Evolutionary conservation across 164 flowering plant genomes (phyloP).

Genomic region (Warburgia ugandensis): DNA sequence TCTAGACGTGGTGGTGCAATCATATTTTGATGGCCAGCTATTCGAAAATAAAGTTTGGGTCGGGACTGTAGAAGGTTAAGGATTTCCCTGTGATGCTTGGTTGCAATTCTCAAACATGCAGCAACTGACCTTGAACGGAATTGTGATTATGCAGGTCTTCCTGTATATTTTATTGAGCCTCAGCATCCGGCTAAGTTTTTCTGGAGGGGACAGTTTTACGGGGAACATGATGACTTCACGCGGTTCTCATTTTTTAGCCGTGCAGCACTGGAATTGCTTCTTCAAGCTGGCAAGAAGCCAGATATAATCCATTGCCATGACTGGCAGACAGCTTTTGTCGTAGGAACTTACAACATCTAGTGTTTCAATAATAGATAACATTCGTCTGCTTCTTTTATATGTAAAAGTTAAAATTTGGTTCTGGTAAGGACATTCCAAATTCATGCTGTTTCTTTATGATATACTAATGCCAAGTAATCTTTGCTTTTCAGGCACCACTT

Average conservation of each 20-base stretch:
- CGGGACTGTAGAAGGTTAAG: constrained; percentile 81
- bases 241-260: constrained; percentile 96
- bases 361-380: background rate
- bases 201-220: constrained; percentile 89
- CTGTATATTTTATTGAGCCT: constrained; percentile 95
- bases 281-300: constrained; percentile 88
- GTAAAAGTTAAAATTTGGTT: too few relatives aligned
- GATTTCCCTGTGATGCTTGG: background rate
- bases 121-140: constrained; percentile 1
- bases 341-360: constrained; percentile 22
- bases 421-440: too few relatives aligned
- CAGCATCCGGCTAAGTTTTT: constrained; percentile 83
- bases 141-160: constrained; percentile 56
- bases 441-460: too few relatives aligned
- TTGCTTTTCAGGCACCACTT: constrained; percentile 67
- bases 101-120: background rate
- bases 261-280: constrained; percentile 92
- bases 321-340: constrained; percentile 98
- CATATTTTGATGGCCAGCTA: constrained; percentile 76
- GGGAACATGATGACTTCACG: constrained; percentile 90
- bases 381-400: background rate
- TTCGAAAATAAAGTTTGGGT: constrained; percentile 84
- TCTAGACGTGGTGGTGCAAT: constrained; percentile 60
- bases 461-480: too few relatives aligned
- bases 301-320: constrained; percentile 99